Evolutionary conservation across 192 early-diverging fungal genomes (phyloP), one percentile per base, ranked within the genome.

Genomic region (Rhizophagus clarus): DNA sequence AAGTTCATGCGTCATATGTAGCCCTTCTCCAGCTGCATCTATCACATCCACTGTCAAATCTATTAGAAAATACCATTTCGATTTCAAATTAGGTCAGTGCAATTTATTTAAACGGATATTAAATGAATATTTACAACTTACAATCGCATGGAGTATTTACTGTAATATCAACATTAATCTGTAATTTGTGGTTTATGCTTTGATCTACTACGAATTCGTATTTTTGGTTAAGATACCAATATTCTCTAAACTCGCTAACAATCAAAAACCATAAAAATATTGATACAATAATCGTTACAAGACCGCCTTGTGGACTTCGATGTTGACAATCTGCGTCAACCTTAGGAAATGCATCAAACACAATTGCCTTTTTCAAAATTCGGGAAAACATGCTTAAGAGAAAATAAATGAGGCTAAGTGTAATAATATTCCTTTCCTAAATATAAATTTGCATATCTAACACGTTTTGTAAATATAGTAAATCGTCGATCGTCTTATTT

Each of bases 261-360:
- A 90, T 88, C 47, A 98, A 86, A 51, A 93, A 85, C 42, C 88
- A 82, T 31, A 98, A 90, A n/a, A 89, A 82, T 62, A 89, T 74
- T 2, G 90, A 80, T 28, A 97, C 90, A 2, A 94, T 47, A 2
- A 96, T 49, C 1, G 95, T 96, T 70, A 95, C 73, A 28, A 96
- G 68, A 29, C 93, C 94, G 64, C 96, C 96, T 1, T 92, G 86
- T 6, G 90, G 86, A 37, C 93, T 94, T 37, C 90, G 84, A 63
- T 91, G 83, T 73, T 95, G 92, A 78, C 94, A 92, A 60, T 92
- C 91, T 32, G 84, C 82, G 76, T 98, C 96, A 61, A 97, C 91
- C 83, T 98, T 98, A 22, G 92, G 93, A 78, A 98, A 98, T 12
- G 93, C 96, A 87, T 98, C 96, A 47, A 94, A 87, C 15, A 61